phyloP scores from a whole-genome alignment of 371 early-diverging fungal genomes.

The Mucor circinelloides region DNA sequence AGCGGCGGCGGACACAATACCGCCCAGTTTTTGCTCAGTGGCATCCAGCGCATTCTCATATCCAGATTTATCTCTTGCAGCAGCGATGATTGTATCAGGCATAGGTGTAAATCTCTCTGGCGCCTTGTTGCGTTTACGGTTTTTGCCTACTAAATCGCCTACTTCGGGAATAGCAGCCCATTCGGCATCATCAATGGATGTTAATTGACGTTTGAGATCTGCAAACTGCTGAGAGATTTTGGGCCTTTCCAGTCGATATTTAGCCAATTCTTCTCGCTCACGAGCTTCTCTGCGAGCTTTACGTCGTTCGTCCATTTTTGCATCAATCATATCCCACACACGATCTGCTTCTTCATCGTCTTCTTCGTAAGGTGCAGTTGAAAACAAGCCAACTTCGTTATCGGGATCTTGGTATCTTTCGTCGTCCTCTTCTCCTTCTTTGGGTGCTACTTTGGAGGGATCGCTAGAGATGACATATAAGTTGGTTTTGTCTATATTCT shows the following conservation, averaged over 20 bases:
- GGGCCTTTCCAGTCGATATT: constrained; percentile 60
- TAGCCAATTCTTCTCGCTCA: constrained; percentile 60
- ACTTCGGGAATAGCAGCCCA: constrained; percentile 95
- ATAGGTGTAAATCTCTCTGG: constrained; percentile 79
- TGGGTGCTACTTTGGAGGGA: constrained; percentile 34
- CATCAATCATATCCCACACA: constrained; percentile 90
- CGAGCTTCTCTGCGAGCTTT: constrained; percentile 72
- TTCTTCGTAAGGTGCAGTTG: constrained; percentile 85
- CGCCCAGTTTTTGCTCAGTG: constrained; percentile 51
- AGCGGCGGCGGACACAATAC: constrained; percentile 45
- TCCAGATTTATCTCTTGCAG: constrained; percentile 58
- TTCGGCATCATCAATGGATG: constrained; percentile 77
- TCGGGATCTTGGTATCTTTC: constrained; percentile 91
- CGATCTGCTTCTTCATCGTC: constrained; percentile 98
- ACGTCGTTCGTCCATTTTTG: constrained; percentile 89
- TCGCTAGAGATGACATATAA: constrained; percentile 34
- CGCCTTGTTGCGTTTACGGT: constrained; percentile 67
- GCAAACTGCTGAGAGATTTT: constrained; percentile 90
- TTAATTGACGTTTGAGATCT: constrained; percentile 85
- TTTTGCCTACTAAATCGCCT: constrained; percentile 85
- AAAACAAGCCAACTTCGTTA: constrained; percentile 92
- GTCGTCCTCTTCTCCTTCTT: constrained; percentile 69
- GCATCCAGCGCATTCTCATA: constrained; percentile 64
- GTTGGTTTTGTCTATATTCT: too few species aligned
- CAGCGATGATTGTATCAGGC: constrained; percentile 84